These are phyloP conservation scores for Spinacia oleracea DNA, from an alignment of 179 eudicot species.

Conservation along the genomic window DNA sequence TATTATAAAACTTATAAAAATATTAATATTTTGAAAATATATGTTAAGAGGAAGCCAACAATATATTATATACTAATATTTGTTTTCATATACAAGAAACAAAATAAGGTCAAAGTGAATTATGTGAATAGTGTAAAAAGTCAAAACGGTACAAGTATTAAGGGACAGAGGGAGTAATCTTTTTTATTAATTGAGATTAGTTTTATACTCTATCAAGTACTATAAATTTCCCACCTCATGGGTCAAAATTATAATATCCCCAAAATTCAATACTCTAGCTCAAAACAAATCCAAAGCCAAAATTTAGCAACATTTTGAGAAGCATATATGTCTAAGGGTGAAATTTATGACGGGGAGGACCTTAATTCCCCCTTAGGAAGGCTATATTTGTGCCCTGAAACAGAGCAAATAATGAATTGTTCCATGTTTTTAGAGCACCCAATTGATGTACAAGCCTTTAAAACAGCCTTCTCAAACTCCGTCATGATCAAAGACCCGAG, in stretches of 20 bases:
- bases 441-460: conserved; percentile 35
- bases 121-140: too few relatives aligned
- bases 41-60: too few relatives aligned
- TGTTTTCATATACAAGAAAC: too few relatives aligned
- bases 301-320: neutral
- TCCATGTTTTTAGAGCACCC: conserved; percentile 36
- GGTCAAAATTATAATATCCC: neutral
- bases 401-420: conserved; percentile 47
- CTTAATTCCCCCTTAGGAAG: conserved; percentile 15
- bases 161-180: too few relatives aligned
- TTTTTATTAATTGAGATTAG: too few relatives aligned
- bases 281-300: neutral
- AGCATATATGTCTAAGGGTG: neutral
- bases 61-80: too few relatives aligned
- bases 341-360: neutral
- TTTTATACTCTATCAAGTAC: too few relatives aligned
- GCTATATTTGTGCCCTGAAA: conserved; percentile 42
- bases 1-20: too few relatives aligned
- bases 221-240: neutral
- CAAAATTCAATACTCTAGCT: neutral
- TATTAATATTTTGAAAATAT: too few relatives aligned
- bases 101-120: too few relatives aligned
- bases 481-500: conserved; percentile 54
- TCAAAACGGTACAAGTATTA: too few relatives aligned
- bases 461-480: conserved; percentile 36